Evolutionary conservation across 768 basidiomycete genomes (phyloP).

Genomic region (Russula brevipes): DNA sequence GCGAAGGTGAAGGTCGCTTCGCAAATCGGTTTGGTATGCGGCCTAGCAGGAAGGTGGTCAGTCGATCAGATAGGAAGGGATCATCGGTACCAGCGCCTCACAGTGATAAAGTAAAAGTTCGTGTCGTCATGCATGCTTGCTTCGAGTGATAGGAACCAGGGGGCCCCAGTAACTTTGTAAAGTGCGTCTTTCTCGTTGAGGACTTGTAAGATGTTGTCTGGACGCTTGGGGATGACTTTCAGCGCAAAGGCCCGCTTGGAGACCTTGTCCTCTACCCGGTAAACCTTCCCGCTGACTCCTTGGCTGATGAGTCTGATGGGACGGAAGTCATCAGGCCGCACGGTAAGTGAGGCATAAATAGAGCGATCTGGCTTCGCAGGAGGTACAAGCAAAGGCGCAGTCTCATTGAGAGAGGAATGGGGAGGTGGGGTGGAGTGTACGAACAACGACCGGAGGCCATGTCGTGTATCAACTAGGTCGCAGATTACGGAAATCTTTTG

Average conservation of each 20-base stretch:
- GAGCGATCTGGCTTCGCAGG: not conserved
- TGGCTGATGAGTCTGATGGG: slow-evolving; percentile 20
- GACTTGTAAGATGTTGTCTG: slow-evolving; percentile 4
- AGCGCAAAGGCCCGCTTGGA: slow-evolving; percentile 16
- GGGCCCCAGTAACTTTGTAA: slow-evolving; percentile 5
- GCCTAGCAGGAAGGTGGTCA: not conserved
- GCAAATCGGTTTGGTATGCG: slow-evolving; percentile 19
- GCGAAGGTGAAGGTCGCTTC: slow-evolving; percentile 18
- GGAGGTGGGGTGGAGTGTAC: not conserved
- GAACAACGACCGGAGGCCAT: not conserved
- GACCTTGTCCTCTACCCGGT: slow-evolving; percentile 15
- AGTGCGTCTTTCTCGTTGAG: slow-evolving; percentile 21
- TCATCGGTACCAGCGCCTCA: not conserved
- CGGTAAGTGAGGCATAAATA: not conserved
- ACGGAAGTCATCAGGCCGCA: slow-evolving; percentile 15
- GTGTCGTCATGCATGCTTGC: slow-evolving; percentile 24
- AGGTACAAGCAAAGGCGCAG: slow-evolving; percentile 2
- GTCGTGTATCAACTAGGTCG: not conserved
- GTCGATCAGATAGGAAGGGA: slow-evolving; percentile 4
- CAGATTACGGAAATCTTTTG: not conserved
- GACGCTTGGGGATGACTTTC: slow-evolving; percentile 22
- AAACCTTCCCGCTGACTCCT: slow-evolving; percentile 24
- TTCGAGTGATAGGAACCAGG: slow-evolving; percentile 22
- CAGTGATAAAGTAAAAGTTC: slow-evolving; percentile 25
- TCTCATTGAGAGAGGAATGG: slow-evolving; percentile 13